A percentile compares a stretch with the other conserved stretches of the same genome.
phyloP scores from a whole-genome alignment of 192 early-diverging fungal genomes.

The Gigaspora rosea region DNA sequence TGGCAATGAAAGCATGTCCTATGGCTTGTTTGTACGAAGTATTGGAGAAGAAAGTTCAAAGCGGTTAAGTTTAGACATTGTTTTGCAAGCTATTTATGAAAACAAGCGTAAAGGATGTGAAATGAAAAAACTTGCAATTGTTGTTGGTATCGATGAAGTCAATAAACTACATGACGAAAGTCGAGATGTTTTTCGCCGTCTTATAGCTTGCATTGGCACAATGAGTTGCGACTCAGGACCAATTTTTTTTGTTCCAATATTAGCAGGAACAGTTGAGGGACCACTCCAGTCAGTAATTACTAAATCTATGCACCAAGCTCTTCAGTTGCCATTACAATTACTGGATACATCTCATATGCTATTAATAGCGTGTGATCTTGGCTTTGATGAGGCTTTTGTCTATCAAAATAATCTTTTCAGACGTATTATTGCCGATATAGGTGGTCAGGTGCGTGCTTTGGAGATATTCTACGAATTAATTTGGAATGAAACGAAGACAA shows the following conservation, averaged over 20 bases:
- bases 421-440: not conserved
- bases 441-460: conserved; percentile 8
- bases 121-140: not conserved
- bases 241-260: conserved; percentile 16
- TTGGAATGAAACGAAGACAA: not conserved
- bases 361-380: not conserved
- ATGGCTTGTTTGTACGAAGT: too few relatives aligned
- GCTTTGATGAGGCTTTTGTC: conserved; percentile 10
- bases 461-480: conserved; percentile 17
- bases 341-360: not conserved
- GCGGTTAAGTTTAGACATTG: not conserved
- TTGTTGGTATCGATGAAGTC: conserved; percentile 20
- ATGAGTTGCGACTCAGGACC: not conserved
- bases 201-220: not conserved
- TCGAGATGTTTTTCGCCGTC: not conserved
- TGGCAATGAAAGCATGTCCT: too few relatives aligned
- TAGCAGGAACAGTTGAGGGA: conserved; percentile 6
- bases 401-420: conserved; percentile 4
- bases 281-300: conserved; percentile 5
- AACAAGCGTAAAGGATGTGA: not conserved
- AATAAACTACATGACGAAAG: conserved; percentile 8
- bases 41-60: not conserved
- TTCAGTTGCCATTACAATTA: conserved; percentile 6
- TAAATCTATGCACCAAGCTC: conserved; percentile 15
- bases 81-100: conserved; percentile 17